Percentiles rank a stretch among this genome's conserved stretches.
Conservation (phyloP, 2,329 filamentous ascomycete genomes). For the Ophiosphaerella narmari region DNA sequence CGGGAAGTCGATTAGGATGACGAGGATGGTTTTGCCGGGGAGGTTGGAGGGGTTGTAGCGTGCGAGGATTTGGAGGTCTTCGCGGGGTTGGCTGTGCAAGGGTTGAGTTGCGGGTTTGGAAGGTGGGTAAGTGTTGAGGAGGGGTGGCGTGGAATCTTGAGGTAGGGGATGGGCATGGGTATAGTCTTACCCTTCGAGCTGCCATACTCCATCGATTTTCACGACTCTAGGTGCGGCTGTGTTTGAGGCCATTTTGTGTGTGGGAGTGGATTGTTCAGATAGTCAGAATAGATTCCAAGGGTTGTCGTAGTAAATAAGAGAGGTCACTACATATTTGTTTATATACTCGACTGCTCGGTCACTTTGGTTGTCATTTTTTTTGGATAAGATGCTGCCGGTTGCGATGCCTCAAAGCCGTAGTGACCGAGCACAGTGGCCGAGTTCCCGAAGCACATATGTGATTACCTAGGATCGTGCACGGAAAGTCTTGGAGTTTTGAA, state of each 20-base stretch:
- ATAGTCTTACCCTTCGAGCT: not conserved
- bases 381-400: not conserved
- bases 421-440: not conserved
- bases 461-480: too few species aligned
- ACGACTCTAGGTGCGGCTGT: not conserved
- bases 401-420: not conserved
- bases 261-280: not conserved
- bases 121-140: not conserved
- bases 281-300: not conserved
- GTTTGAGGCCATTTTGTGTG: not conserved
- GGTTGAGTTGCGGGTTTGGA: not conserved
- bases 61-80: slow-evolving; percentile 32
- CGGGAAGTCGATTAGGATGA: slow-evolving; percentile 45
- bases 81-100: slow-evolving; percentile 28
- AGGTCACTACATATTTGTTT: not conserved
- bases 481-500: too few species aligned
- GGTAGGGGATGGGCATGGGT: too few species aligned
- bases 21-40: slow-evolving; percentile 49
- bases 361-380: not conserved
- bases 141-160: not conserved
- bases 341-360: not conserved
- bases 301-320: not conserved
- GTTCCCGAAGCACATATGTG: not conserved
- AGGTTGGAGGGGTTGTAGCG: slow-evolving; percentile 46
- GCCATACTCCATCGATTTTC: not conserved